phyloP scores from a whole-genome alignment of 208 protist species.

The Leishmania braziliensis region DNA sequence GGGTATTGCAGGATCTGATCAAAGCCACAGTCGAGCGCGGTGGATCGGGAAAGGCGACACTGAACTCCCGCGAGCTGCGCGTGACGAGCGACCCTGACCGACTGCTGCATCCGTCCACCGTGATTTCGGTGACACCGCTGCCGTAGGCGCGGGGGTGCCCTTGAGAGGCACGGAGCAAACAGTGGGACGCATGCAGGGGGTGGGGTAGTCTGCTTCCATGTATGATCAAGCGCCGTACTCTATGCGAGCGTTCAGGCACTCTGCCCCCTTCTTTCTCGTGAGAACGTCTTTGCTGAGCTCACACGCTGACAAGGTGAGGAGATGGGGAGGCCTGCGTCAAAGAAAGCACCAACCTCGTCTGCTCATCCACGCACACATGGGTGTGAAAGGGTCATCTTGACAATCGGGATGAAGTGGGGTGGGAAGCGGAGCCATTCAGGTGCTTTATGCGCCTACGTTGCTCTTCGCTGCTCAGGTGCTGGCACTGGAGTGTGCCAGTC shows the following conservation, averaged over 20 bases:
- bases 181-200: not conserved
- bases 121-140: slow-evolving; percentile 45
- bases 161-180: not conserved
- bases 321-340: not conserved
- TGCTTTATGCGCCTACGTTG: not conserved
- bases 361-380: not conserved
- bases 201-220: not conserved
- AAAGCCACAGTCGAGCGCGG: slow-evolving; percentile 54
- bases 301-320: not conserved
- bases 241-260: not conserved
- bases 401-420: no score
- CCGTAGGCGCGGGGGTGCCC: not conserved
- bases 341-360: not conserved
- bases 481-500: not conserved
- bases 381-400: not conserved
- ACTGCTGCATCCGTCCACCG: slow-evolving; percentile 54
- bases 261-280: not conserved
- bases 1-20: slow-evolving; percentile 86
- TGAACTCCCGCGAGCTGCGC: slow-evolving; percentile 76
- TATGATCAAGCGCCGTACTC: not conserved
- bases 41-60: slow-evolving; percentile 44
- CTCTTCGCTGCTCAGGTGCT: not conserved
- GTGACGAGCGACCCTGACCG: slow-evolving; percentile 52
- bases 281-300: no score
- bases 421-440: not conserved